Evolutionary conservation across 73 alveolate genomes (phyloP).

Genomic region (Tetrahymena borealis): DNA sequence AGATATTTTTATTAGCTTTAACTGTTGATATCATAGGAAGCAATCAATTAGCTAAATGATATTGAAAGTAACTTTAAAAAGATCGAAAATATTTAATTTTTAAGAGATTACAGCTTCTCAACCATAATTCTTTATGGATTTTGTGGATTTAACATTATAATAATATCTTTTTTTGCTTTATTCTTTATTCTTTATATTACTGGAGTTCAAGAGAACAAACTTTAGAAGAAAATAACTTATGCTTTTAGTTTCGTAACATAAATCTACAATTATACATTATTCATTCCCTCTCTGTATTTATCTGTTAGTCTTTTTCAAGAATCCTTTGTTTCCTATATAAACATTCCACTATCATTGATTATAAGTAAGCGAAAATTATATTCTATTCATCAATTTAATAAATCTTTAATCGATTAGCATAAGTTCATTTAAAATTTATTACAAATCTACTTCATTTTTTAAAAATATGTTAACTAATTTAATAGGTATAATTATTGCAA

Average conservation of each 20-base stretch:
- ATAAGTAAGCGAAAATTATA: not conserved
- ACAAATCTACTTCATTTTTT: too few relatives aligned
- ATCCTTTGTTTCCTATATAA: not conserved
- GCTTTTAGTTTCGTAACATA: not conserved
- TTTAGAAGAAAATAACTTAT: not conserved
- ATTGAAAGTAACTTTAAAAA: not conserved
- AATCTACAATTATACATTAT: not conserved
- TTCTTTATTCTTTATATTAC: not conserved
- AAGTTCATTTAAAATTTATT: too few relatives aligned
- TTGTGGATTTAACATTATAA: not conserved
- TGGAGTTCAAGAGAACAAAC: not conserved
- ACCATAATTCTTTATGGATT: not conserved
- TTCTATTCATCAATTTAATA: too few relatives aligned
- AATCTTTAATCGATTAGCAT: too few relatives aligned
- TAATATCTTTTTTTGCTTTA: not conserved
- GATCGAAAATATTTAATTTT: not conserved
- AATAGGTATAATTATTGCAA: not conserved
- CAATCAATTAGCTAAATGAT: not conserved
- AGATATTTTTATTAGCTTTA: not conserved
- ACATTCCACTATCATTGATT: not conserved
- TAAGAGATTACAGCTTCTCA: not conserved
- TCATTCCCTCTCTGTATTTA: not conserved
- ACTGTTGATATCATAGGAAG: not conserved
- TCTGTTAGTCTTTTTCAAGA: not conserved
- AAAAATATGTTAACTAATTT: not conserved